Conservation (phyloP, 306 rosid genomes). For the Glycine latifolia region DNA sequence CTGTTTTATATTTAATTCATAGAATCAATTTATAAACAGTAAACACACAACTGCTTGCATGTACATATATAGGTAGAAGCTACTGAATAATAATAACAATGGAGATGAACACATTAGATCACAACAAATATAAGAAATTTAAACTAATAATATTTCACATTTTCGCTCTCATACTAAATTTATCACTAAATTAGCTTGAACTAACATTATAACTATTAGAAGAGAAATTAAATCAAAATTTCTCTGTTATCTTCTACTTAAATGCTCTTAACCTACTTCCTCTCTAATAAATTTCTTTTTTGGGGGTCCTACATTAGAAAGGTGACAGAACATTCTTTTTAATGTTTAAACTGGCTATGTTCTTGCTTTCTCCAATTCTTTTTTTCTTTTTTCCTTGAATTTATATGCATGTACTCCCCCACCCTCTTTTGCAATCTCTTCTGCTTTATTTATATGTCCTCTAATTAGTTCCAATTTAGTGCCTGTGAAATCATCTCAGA, state of each 20-base stretch:
- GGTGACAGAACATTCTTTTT: not conserved
- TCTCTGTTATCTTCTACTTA: not conserved
- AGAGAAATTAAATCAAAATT: not conserved
- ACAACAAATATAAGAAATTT: not conserved
- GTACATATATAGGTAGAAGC: too few relatives aligned
- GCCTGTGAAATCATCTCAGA: constrained; percentile 1
- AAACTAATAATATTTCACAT: not conserved
- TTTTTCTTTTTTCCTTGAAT: not conserved
- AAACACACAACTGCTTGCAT: too few relatives aligned
- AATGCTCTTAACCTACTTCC: not conserved
- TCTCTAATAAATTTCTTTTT: not conserved
- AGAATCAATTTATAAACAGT: too few relatives aligned
- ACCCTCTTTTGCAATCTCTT: not conserved
- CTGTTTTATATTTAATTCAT: too few relatives aligned
- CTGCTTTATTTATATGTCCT: constrained; percentile 12
- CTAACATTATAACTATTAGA: constrained; percentile 7
- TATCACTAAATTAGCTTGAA: not conserved
- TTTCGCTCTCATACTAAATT: not conserved
- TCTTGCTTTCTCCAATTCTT: not conserved
- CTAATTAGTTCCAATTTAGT: constrained; percentile 20
- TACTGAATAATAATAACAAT: too few relatives aligned
- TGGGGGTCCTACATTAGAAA: not conserved
- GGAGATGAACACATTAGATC: too few relatives aligned
- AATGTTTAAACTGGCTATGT: not conserved
- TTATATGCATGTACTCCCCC: not conserved